A percentile compares a stretch with the other conserved stretches of the same genome.
Conservation (phyloP, 73 alveolate species). For the Paramecium sexaurelia region DNA sequence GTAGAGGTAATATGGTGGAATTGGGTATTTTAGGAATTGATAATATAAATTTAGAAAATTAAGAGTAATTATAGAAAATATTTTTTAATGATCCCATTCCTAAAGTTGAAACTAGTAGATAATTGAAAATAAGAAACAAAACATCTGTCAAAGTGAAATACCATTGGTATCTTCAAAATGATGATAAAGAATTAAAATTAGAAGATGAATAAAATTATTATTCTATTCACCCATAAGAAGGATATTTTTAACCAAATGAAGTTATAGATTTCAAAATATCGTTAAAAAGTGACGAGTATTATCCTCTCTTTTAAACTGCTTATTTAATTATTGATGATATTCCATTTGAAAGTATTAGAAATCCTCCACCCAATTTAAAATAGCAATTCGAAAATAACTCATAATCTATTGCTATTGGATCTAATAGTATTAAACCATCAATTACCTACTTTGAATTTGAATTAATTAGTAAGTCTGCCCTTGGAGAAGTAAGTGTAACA, state of each 20-base stretch:
- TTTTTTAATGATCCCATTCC: slow-evolving; percentile 94
- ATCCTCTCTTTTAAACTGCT: slow-evolving; percentile 58
- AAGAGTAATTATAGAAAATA: slow-evolving; percentile 77
- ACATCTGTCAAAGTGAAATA: slow-evolving; percentile 87
- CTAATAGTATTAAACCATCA: slow-evolving; percentile 75
- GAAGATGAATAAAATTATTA: slow-evolving; percentile 88
- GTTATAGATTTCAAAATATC: slow-evolving; percentile 79
- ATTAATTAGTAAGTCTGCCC: slow-evolving; percentile 76
- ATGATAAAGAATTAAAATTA: slow-evolving; percentile 80
- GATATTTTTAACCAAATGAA: slow-evolving; percentile 85
- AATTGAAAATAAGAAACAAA: slow-evolving; percentile 80
- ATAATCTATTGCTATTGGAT: slow-evolving; percentile 79
- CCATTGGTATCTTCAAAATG: slow-evolving; percentile 93
- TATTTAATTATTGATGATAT: slow-evolving; percentile 77
- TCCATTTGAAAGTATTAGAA: slow-evolving; percentile 82
- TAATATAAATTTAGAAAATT: slow-evolving; percentile 84
- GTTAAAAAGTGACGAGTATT: slow-evolving; percentile 67
- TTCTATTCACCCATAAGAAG: slow-evolving; percentile 90
- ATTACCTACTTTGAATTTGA: slow-evolving; percentile 77
- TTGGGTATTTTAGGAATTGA: slow-evolving; percentile 75
- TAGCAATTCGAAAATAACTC: slow-evolving; percentile 21
- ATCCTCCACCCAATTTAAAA: slow-evolving; percentile 80
- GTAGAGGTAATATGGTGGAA: slow-evolving; percentile 87
- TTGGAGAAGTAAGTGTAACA: slow-evolving; percentile 66
- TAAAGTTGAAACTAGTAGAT: slow-evolving; percentile 80